Evolutionary conservation across 2,329 filamentous ascomycete genomes (phyloP), one percentile per base, ranked within the genome.

Genomic region (Monilinia laxa): DNA sequence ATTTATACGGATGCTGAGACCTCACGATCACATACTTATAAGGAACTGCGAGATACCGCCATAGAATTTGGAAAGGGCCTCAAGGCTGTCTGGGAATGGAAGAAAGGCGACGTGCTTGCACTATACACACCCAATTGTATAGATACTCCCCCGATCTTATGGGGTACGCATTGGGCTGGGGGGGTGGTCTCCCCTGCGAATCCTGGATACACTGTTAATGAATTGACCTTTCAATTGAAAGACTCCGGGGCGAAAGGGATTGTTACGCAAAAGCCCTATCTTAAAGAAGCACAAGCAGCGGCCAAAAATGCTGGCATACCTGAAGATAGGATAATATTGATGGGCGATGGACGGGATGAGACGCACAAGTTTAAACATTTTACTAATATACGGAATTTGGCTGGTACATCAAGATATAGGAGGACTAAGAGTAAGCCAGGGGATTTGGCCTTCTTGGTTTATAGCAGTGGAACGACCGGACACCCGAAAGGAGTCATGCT

Each of bases 401-500:
- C 85, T 2, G 82, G 86, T 4, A 81, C 84, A 0, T 81, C 82
- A 3, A 82, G 85, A 70, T 87, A 85, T 73, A 82, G 86, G 23
- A 84, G 84, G 65, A 81, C 87, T 5, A 87, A 85, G 72, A 79
- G 92, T 62, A 82, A 90, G 59, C 86, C 91, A 0, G 88, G 87
- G 67, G 92, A 97, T 75, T 77, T 95, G 35, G 90, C 92, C 0
- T 96, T 95, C 74, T 79, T 97, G 67, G 92, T 96, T 0, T 97
- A 96, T 55, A 92, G 89, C 60, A 93, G 90, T 10, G 94, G 94
- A 10, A 98, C 94, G 0, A 97, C 94, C 0, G 94, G 94, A 2
- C 80, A 93, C 62, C 93, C 94, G 0, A 98, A 98, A 78, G 94
- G 93, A 20, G 94, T 97, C 18, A 90, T 92, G 85, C 82, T 97